A percentile compares a stretch with the other conserved stretches of the same genome.
phyloP scores from a whole-genome alignment of 2,329 filamentous ascomycete species.

The Pseudogymnoascus sp. region DNA sequence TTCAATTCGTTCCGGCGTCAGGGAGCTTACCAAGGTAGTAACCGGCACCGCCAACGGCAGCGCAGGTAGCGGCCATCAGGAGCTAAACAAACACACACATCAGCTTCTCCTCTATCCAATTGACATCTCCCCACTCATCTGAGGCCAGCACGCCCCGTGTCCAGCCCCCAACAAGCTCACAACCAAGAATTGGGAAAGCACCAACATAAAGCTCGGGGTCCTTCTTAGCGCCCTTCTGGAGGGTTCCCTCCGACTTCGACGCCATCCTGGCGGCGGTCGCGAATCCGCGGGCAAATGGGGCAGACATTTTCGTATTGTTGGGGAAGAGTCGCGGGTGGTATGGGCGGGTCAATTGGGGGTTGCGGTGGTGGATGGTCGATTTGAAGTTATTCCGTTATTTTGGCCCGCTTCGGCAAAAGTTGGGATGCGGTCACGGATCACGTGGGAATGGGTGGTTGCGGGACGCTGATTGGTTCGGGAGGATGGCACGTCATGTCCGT shows the following conservation, averaged over 20 bases:
- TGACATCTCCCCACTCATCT: neutral
- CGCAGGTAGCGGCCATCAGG: constrained; percentile 83
- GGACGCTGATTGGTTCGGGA: neutral
- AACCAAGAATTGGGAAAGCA: neutral
- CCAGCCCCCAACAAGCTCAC: neutral
- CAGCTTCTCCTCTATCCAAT: neutral
- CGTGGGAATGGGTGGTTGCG: neutral
- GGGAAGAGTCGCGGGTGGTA: neutral
- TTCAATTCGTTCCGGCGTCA: neutral
- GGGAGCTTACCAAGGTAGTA: constrained; percentile 67
- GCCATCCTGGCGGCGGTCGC: constrained; percentile 29
- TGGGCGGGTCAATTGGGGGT: neutral
- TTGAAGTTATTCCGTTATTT: constrained; percentile 3
- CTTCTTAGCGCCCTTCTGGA: constrained; percentile 57
- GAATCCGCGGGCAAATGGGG: constrained; percentile 24
- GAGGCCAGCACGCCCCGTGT: neutral
- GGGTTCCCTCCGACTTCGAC: constrained; percentile 34
- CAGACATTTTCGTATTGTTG: constrained; percentile 22
- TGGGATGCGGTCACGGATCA: constrained; percentile 3
- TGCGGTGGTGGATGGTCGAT: constrained; percentile 1
- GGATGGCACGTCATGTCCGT: neutral
- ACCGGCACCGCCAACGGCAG: constrained; percentile 78
- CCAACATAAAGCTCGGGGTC: constrained; percentile 69
- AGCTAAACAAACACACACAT: constrained; percentile 48
- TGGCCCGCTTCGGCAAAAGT: constrained; percentile 6